A percentile compares a stretch with the other conserved stretches of the same genome.
Evolutionary conservation across 169 alveolate species (phyloP).

Genomic region (Babesia ovata): DNA sequence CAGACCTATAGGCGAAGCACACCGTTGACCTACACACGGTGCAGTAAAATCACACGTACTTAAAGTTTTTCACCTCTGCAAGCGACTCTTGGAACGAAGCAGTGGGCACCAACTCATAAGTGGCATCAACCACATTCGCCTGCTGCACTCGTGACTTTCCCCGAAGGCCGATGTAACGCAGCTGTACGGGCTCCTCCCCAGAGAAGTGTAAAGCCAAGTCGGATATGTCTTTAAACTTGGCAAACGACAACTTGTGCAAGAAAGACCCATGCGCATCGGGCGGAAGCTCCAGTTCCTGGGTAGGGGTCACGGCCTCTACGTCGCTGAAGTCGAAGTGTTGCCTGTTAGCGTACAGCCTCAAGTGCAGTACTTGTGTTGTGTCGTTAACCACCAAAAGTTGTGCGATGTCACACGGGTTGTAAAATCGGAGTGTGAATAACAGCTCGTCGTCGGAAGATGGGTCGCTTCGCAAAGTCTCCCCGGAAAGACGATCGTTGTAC

Average conservation of each 20-base stretch:
- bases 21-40: too few relatives aligned
- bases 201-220: conserved; percentile 51
- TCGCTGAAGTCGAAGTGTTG: conserved; percentile 64
- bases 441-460: conserved; percentile 49
- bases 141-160: conserved; percentile 34
- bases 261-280: conserved; percentile 71
- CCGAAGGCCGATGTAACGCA: conserved; percentile 66
- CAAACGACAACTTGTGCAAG: conserved; percentile 34
- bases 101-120: conserved; percentile 62
- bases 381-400: conserved; percentile 60
- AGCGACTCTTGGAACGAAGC: conserved; percentile 20
- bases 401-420: conserved; percentile 54
- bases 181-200: conserved; percentile 13
- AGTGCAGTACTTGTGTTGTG: conserved; percentile 19
- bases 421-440: conserved; percentile 58
- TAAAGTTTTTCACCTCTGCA: conserved; percentile 28
- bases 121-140: conserved; percentile 51
- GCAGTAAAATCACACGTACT: conserved; percentile 10
- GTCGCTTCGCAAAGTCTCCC: conserved; percentile 41
- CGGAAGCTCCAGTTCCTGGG: conserved; percentile 46
- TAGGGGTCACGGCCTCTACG: conserved; percentile 57
- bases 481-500: conserved; percentile 33
- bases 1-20: too few relatives aligned
- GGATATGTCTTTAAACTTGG: conserved; percentile 47
- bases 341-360: conserved; percentile 45